Evolutionary conservation across 2,329 filamentous ascomycete species (phyloP), one percentile per base, ranked within the genome.

Genomic region (Huntiella savannae): DNA sequence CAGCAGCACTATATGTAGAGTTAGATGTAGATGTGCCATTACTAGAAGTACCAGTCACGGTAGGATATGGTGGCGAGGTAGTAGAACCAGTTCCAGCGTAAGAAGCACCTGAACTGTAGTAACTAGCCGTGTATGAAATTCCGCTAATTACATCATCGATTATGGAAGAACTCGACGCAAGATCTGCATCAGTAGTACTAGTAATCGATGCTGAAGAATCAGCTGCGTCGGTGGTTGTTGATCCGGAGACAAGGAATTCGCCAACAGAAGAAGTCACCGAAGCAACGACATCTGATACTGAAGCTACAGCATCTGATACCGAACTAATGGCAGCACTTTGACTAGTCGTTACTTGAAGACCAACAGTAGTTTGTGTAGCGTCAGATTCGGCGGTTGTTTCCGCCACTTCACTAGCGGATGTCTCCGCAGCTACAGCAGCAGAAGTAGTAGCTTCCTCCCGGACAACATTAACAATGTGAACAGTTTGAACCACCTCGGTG

Each of bases 391-490:
- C n/a, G 11, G 12, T 33, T 3, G 15, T 11, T 8, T 33, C 34
- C n/a, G 37, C 34, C 22, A 8, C 37, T 15, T 35, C 33, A 11
- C 33, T 15, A 37, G 36, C 36, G 15, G 36, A 45, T 13, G 42
- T 43, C 5, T 42, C 33, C 51, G 45, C 40, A 49, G 49, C 19
- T 28, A 43, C 22, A 40, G 38, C 16, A 40, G 38, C 38, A 16
- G 28, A 6, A 44, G 36, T 35, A 22, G 60, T 62, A 50, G 71
- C 71, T 39, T 57, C 55, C 40, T 59, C 58, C 57, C 74, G 68
- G 51, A 73, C 64, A 50, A 69, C 54, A 52, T 73, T 65, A 47
- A 75, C 57, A 55, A 75, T 61, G 19, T 70, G 71, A 52, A 75
- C 59, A 53, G 71, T 75, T 57, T 72, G 64, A 45, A 73, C 61